Evolutionary conservation across 1,139 yeast genomes (phyloP).

Genomic region (Pichia sp.): DNA sequence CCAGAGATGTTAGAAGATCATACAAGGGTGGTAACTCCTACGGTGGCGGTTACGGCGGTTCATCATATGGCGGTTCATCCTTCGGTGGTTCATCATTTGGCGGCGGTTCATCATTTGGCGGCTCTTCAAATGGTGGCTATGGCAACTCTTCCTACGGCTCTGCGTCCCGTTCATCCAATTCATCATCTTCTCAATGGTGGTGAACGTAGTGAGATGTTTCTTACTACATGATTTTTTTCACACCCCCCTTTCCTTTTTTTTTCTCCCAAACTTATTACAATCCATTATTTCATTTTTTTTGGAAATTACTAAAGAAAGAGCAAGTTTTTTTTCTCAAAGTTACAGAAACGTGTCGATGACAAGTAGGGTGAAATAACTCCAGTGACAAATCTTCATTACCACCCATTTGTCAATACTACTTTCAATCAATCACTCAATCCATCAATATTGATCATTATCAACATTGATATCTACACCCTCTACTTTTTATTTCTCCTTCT

Average conservation of each 20-base stretch:
- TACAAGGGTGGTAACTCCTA: slow-evolving; percentile 15
- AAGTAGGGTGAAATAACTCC: slow-evolving; percentile 3
- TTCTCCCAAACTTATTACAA: not conserved
- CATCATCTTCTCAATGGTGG: slow-evolving; percentile 26
- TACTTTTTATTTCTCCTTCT: not conserved
- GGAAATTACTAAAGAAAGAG: slow-evolving; percentile 9
- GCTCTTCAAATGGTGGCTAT: not conserved
- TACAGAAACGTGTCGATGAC: slow-evolving; percentile 8
- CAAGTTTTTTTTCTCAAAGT: slow-evolving; percentile 1
- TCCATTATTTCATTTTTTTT: slow-evolving; percentile 4
- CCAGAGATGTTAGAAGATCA: slow-evolving; percentile 34
- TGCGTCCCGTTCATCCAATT: slow-evolving; percentile 17
- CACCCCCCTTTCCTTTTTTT: not conserved
- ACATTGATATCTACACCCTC: not conserved
- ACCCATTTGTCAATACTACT: not conserved
- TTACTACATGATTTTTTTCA: not conserved
- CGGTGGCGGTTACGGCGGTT: slow-evolving; percentile 20
- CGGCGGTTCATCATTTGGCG: slow-evolving; percentile 4
- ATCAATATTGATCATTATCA: not conserved
- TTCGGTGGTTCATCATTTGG: slow-evolving; percentile 19
- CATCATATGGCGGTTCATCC: slow-evolving; percentile 14
- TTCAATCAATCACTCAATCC: not conserved
- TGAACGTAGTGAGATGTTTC: slow-evolving; percentile 7
- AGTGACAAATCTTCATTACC: not conserved
- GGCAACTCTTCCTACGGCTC: too few species aligned